Evolutionary conservation across 1,139 yeast species (phyloP).

Genomic region (Hyphopichia pseudoburtonii): DNA sequence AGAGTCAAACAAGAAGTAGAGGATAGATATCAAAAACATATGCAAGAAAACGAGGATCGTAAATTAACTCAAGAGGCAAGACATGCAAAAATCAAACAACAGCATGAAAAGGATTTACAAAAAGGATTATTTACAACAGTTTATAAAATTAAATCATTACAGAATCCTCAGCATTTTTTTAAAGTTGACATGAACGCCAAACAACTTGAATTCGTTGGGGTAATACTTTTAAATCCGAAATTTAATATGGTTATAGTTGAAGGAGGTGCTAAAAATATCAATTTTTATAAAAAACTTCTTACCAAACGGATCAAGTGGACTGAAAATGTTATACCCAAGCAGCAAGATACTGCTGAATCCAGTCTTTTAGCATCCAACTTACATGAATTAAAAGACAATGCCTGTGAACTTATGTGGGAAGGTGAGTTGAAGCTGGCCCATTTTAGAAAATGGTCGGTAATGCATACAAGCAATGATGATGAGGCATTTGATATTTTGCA

Average conservation of each 20-base stretch:
- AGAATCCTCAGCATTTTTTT: conserved; percentile 66
- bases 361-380: conserved; percentile 11
- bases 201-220: conserved; percentile 66
- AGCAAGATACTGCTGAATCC: too few species aligned
- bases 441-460: conserved; percentile 63
- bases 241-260: conserved; percentile 67
- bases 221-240: conserved; percentile 40
- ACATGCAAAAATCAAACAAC: conserved; percentile 47
- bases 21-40: conserved; percentile 61
- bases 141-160: conserved; percentile 53
- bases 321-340: conserved; percentile 39
- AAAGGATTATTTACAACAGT: conserved; percentile 60
- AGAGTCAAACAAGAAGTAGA: conserved; percentile 69
- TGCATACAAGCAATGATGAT: conserved; percentile 51
- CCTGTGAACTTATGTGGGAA: conserved; percentile 67
- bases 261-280: conserved; percentile 64
- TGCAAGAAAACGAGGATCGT: conserved; percentile 59
- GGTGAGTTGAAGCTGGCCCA: conserved; percentile 59
- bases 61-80: conserved; percentile 60
- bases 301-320: conserved; percentile 70
- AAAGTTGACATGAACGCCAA: conserved; percentile 80
- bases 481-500: conserved; percentile 52
- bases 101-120: conserved; percentile 42
- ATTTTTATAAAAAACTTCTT: conserved; percentile 63
- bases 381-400: conserved; percentile 45